A percentile compares a stretch with the other conserved stretches of the same genome.
Evolutionary conservation across 768 basidiomycete genomes (phyloP).

Genomic region (Ramaria sp.): DNA sequence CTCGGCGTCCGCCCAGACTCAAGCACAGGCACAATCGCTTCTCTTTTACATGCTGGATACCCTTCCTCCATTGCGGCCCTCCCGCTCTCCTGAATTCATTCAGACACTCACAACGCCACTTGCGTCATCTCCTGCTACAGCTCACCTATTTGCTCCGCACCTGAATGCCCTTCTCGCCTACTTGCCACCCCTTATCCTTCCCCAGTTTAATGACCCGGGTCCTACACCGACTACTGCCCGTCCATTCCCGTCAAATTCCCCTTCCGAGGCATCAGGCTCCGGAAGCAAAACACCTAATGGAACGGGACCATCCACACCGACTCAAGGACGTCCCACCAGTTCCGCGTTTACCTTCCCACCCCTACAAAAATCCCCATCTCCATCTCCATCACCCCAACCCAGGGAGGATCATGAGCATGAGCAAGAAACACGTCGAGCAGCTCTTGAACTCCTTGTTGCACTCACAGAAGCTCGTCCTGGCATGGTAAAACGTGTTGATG

Average conservation of each 20-base stretch:
- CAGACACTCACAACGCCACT: conserved; percentile 54
- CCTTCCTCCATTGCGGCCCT: conserved; percentile 44
- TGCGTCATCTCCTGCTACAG: conserved; percentile 47
- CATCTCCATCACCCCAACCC: conserved; percentile 24
- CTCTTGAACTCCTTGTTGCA: conserved; percentile 75
- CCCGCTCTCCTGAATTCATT: conserved; percentile 54
- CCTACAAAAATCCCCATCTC: conserved; percentile 23
- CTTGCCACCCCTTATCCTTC: conserved; percentile 60
- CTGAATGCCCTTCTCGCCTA: conserved; percentile 57
- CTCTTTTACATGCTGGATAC: conserved; percentile 68
- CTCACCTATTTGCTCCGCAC: conserved; percentile 58
- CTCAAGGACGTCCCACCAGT: conserved; percentile 12
- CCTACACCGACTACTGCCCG: conserved; percentile 43
- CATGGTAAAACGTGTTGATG: conserved; percentile 57
- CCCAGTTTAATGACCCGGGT: conserved; percentile 36
- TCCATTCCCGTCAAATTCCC: conserved; percentile 23
- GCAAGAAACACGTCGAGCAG: conserved; percentile 59
- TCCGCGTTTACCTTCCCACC: conserved; percentile 31
- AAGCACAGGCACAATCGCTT: conserved; percentile 47
- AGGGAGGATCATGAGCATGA: conserved; percentile 38
- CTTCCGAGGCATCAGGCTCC: background rate
- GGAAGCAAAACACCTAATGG: conserved; percentile 9
- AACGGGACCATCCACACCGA: conserved; percentile 10
- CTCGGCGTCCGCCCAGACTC: conserved; percentile 48
- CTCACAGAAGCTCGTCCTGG: conserved; percentile 63